A percentile compares a stretch with the other conserved stretches of the same genome.
Conservation (phyloP, 768 basidiomycete genomes). For the Collybiopsis luxurians region DNA sequence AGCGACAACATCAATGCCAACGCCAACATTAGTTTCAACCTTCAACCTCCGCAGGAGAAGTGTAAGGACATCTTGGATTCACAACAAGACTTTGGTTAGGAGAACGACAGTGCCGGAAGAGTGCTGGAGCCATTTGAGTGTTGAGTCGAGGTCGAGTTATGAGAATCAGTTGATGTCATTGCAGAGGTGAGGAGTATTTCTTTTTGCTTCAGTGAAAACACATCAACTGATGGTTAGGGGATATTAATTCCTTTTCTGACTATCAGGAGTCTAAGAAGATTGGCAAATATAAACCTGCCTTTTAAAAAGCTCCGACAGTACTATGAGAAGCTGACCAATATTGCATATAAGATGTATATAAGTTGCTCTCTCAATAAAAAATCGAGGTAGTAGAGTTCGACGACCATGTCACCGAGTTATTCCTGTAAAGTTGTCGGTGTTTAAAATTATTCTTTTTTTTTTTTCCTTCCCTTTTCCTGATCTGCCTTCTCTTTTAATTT, state of each 20-base stretch:
- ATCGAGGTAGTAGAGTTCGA: no score
- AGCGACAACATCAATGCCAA: no score
- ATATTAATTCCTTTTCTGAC: no score
- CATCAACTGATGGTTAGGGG: no score
- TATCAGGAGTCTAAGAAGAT: constrained; percentile 6
- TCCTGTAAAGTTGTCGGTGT: no score
- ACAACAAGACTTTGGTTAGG: background rate
- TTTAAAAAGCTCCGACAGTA: constrained; percentile 1
- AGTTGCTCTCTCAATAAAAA: background rate
- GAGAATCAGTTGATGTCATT: background rate
- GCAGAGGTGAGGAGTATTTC: background rate
- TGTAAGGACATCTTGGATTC: background rate
- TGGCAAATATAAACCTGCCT: background rate
- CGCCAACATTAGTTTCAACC: no score
- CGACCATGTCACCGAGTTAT: no score
- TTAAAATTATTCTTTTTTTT: no score
- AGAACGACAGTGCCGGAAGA: background rate
- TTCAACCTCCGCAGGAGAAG: background rate
- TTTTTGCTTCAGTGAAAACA: background rate
- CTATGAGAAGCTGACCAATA: background rate
- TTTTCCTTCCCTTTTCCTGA: no score
- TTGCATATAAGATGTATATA: constrained; percentile 5
- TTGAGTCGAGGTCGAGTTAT: background rate
- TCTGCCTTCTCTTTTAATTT: no score
- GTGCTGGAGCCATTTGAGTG: background rate